phyloP scores from a whole-genome alignment of 2,329 filamentous ascomycete genomes.

The Cryphonectria naterciae region DNA sequence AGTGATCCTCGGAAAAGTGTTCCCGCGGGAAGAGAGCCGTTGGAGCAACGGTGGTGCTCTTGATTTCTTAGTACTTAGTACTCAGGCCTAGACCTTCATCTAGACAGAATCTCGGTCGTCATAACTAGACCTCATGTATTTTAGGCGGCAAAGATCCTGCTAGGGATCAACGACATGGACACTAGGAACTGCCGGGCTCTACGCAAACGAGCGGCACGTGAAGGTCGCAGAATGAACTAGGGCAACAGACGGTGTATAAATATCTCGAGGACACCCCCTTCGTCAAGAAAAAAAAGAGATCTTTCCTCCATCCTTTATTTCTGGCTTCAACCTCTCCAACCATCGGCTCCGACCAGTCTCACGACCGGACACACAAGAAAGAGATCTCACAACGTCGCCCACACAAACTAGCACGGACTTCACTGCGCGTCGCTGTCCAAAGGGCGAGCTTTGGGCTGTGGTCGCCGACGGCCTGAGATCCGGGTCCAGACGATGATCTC shows the following conservation, averaged over 20 bases:
- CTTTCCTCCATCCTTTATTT: not conserved
- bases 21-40: not conserved
- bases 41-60: not conserved
- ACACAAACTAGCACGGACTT: not conserved
- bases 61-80: not conserved
- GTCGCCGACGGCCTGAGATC: not conserved
- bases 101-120: not conserved
- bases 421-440: not conserved
- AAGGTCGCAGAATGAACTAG: not conserved
- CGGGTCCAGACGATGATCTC: not conserved
- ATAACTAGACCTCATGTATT: not conserved
- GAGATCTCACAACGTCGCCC: too few relatives aligned
- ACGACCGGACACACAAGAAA: too few relatives aligned
- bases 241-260: not conserved
- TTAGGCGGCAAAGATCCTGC: not conserved
- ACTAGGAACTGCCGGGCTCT: not conserved
- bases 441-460: not conserved
- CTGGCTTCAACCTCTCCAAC: not conserved
- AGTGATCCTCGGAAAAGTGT: not conserved
- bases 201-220: not conserved
- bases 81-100: not conserved
- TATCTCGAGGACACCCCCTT: not conserved
- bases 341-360: too few relatives aligned
- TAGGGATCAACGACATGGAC: not conserved
- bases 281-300: too few relatives aligned